A percentile compares a stretch with the other conserved stretches of the same genome.
phyloP scores from a whole-genome alignment of 2,329 filamentous ascomycete genomes.

The Fusarium cicatricum region DNA sequence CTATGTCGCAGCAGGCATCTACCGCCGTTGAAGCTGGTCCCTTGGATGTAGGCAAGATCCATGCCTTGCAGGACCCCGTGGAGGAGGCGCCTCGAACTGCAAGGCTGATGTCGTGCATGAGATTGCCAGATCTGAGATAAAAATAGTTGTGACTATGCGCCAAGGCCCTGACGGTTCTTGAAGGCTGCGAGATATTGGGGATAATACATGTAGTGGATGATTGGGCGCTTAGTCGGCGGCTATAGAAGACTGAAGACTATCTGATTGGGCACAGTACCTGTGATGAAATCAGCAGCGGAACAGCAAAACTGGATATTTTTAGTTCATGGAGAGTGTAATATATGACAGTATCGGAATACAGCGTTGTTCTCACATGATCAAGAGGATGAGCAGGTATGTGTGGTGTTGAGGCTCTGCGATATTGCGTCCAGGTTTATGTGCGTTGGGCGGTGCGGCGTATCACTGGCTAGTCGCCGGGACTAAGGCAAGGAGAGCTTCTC shows the following conservation, averaged over 20 bases:
- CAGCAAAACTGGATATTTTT: constrained; percentile 21
- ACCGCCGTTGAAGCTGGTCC: constrained; percentile 13
- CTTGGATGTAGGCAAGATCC: not conserved
- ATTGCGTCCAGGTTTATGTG: constrained; percentile 17
- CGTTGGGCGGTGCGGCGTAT: constrained; percentile 3
- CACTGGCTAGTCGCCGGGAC: constrained; percentile 30
- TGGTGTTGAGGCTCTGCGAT: constrained; percentile 41
- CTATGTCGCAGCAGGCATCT: constrained; percentile 26
- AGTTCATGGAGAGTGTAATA: constrained; percentile 14
- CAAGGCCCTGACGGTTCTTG: constrained; percentile 27
- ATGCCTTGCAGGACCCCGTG: constrained; percentile 9
- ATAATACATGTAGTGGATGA: constrained; percentile 16
- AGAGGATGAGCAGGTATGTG: not conserved
- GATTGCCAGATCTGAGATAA: constrained; percentile 24
- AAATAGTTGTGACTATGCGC: constrained; percentile 22
- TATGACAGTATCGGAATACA: not conserved
- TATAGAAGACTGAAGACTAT: constrained; percentile 16
- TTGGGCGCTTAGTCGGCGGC: constrained; percentile 41
- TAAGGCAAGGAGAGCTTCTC: not conserved
- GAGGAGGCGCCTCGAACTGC: constrained; percentile 8
- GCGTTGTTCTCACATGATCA: not conserved
- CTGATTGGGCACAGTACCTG: constrained; percentile 24
- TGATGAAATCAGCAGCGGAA: constrained; percentile 5
- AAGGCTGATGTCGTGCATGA: constrained; percentile 20
- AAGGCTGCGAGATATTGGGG: constrained; percentile 18